Evolutionary conservation across 2,329 filamentous ascomycete species (phyloP).

Genomic region (Exophiala sp.): DNA sequence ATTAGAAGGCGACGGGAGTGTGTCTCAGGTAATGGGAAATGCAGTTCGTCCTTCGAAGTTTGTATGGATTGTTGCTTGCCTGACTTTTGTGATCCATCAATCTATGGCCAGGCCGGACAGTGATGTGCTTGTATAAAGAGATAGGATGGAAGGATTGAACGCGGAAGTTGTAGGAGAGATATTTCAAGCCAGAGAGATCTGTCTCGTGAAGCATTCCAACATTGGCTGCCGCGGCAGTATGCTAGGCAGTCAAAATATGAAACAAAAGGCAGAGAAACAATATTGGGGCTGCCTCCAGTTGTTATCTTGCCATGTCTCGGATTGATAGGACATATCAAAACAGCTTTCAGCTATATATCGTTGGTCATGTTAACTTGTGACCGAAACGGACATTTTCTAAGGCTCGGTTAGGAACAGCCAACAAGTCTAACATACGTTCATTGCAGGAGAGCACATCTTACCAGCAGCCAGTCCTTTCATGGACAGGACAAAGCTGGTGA

Average conservation of each 20-base stretch:
- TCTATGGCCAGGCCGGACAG: not conserved
- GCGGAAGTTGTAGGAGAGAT: not conserved
- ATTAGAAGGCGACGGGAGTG: not conserved
- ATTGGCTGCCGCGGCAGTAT: not conserved
- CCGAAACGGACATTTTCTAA: not conserved
- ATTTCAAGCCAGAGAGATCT: not conserved
- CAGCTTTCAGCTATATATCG: no score
- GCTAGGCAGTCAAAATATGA: not conserved
- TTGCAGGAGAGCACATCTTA: not conserved
- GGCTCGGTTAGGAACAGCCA: not conserved
- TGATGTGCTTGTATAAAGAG: not conserved
- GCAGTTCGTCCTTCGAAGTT: not conserved
- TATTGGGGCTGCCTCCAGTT: not conserved
- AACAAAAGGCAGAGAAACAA: not conserved
- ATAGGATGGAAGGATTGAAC: not conserved
- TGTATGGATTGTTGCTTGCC: not conserved
- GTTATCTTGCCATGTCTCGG: not conserved
- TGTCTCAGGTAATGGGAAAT: not conserved
- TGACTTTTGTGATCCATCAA: not conserved
- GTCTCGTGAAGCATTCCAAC: not conserved
- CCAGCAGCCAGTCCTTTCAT: no score
- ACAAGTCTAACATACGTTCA: no score
- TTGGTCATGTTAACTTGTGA: not conserved
- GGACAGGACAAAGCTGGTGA: no score
- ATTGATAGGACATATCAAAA: not conserved